A percentile compares a stretch with the other conserved stretches of the same genome.
Conservation (phyloP, 192 early-diverging fungal species). For the Backusella mclennaniae region DNA sequence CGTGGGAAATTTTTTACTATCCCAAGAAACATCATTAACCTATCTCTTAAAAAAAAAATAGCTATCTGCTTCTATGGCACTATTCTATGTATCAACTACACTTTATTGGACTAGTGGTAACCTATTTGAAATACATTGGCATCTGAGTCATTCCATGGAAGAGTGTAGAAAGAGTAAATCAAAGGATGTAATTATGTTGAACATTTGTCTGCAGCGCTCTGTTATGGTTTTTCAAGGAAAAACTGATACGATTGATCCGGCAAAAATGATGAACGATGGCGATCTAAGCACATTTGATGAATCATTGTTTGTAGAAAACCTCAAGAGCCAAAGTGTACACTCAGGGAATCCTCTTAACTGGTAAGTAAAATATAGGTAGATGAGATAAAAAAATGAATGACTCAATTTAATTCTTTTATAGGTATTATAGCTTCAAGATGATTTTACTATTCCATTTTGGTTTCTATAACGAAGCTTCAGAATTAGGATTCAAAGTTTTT, state of each 20-base stretch:
- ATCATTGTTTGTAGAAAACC: slow-evolving; percentile 9
- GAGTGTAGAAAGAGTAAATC: slow-evolving; percentile 11
- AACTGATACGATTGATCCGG: slow-evolving; percentile 9
- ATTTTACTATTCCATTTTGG: slow-evolving; percentile 24
- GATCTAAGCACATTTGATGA: slow-evolving; percentile 10
- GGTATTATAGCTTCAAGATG: slow-evolving; percentile 29
- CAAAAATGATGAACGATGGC: slow-evolving; percentile 4
- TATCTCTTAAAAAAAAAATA: neutral
- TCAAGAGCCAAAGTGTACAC: slow-evolving; percentile 17
- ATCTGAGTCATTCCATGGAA: slow-evolving; percentile 20
- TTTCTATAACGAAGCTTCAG: slow-evolving; percentile 11
- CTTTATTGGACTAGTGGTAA: slow-evolving; percentile 20
- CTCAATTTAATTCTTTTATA: neutral
- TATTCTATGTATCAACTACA: slow-evolving; percentile 16
- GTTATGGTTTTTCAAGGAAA: slow-evolving; percentile 26
- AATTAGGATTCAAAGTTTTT: slow-evolving; percentile 23
- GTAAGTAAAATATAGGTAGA: neutral
- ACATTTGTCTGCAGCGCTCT: slow-evolving; percentile 10
- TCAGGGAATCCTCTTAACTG: slow-evolving; percentile 13
- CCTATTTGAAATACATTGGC: slow-evolving; percentile 16
- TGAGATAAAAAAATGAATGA: neutral
- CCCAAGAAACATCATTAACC: neutral
- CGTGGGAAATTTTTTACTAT: neutral
- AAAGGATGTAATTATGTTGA: slow-evolving; percentile 8
- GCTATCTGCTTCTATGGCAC: slow-evolving; percentile 23